A percentile compares a stretch with the other conserved stretches of the same genome.
These are phyloP conservation scores for Cryphonectria parasitica DNA, from an alignment of 2,329 filamentous ascomycete genomes.

Conservation along the genomic window DNA sequence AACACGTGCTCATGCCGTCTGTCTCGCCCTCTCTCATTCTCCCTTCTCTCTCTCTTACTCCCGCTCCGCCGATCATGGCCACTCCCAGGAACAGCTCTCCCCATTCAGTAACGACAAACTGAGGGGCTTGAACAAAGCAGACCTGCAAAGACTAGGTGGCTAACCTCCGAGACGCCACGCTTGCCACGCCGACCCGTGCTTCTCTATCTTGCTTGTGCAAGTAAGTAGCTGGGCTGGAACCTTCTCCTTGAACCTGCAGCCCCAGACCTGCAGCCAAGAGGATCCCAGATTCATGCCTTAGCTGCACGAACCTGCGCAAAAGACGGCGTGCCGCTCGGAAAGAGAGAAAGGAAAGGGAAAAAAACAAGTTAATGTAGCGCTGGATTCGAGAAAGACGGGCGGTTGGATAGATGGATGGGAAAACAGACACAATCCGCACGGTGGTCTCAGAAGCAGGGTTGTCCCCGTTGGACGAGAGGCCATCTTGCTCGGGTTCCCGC, in stretches of 20 bases:
- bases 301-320: slow-evolving; percentile 21
- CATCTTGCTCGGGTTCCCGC: slow-evolving; percentile 23
- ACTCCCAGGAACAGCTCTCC: not conserved
- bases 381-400: not conserved
- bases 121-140: not conserved
- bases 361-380: not conserved
- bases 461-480: slow-evolving; percentile 15
- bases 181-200: not conserved
- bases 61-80: not conserved
- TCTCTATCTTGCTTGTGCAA: not conserved
- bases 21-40: not conserved
- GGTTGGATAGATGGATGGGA: not conserved
- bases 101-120: not conserved
- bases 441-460: slow-evolving; percentile 20
- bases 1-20: slow-evolving; percentile 3
- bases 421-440: not conserved
- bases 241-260: slow-evolving; percentile 21
- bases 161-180: not conserved
- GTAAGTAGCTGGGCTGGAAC: not conserved
- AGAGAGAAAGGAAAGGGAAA: too few species aligned
- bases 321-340: not conserved
- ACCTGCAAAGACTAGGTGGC: not conserved
- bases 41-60: too few species aligned
- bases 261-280: slow-evolving; percentile 22
- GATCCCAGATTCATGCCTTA: slow-evolving; percentile 26